A percentile compares a stretch with the other conserved stretches of the same genome.
These are phyloP conservation scores for Penicillium turbatum DNA, from an alignment of 495 filamentous ascomycete species.

Conservation along the genomic window DNA sequence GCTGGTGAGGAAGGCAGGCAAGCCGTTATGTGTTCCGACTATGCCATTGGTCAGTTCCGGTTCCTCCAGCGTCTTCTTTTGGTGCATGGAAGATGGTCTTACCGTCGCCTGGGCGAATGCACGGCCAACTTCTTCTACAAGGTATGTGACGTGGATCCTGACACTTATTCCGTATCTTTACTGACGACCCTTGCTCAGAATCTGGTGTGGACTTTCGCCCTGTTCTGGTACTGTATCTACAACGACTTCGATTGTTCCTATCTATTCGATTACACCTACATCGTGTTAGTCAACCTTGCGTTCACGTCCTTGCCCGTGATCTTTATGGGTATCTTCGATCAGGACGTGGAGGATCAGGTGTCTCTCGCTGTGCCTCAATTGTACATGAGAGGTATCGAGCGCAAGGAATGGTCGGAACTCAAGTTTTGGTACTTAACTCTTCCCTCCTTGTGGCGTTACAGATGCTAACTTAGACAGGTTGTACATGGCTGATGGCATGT, in stretches of 20 bases:
- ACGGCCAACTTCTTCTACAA: constrained; percentile 99
- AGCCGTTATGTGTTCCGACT: constrained; percentile 98
- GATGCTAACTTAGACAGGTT: constrained; percentile 51
- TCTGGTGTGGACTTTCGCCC: constrained; percentile 93
- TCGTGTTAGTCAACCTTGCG: constrained; percentile 90
- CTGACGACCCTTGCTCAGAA: constrained; percentile 50
- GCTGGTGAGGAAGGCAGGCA: constrained; percentile 95
- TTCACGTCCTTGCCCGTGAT: constrained; percentile 96
- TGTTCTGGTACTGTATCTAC: constrained; percentile 98
- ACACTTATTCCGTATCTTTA: constrained; percentile 9
- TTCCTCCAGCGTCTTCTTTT: constrained; percentile 88
- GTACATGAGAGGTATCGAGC: constrained; percentile 93
- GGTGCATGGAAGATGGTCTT: constrained; percentile 96
- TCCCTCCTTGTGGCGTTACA: not conserved
- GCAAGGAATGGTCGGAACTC: constrained; percentile 90
- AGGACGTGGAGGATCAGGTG: constrained; percentile 92
- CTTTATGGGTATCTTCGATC: constrained; percentile 94
- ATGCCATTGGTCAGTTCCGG: constrained; percentile 96
- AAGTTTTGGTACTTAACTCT: constrained; percentile 79
- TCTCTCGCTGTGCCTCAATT: constrained; percentile 92
- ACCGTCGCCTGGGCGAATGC: constrained; percentile 84
- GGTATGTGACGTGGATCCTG: constrained; percentile 33
- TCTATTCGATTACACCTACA: constrained; percentile 96
- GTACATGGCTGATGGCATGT: constrained; percentile 93
- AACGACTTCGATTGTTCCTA: constrained; percentile 95